Evolutionary conservation across 768 basidiomycete species (phyloP).

Genomic region (Cantharellus cinnabarinus): DNA sequence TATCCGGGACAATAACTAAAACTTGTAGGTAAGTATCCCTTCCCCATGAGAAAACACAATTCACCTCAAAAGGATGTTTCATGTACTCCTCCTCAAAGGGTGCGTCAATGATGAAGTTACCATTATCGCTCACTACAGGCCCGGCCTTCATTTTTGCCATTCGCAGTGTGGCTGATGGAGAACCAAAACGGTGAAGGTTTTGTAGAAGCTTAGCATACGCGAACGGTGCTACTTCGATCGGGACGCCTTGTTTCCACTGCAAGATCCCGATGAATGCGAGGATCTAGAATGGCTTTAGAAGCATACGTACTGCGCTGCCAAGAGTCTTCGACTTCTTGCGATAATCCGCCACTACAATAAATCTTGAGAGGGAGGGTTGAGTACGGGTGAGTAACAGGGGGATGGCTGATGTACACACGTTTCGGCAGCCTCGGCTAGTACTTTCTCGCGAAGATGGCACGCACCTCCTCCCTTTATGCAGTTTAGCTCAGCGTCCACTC

Average conservation of each 20-base stretch:
- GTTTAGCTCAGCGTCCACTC: conserved; percentile 72
- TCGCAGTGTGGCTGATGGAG: conserved; percentile 54
- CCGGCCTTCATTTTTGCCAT: conserved; percentile 86
- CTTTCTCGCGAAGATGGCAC: conserved; percentile 91
- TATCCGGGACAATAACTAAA: conserved; percentile 52
- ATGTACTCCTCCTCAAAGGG: conserved; percentile 59
- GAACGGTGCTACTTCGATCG: conserved; percentile 92
- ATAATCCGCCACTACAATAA: conserved; percentile 85
- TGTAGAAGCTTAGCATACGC: conserved; percentile 78
- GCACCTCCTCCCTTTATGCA: conserved; percentile 96
- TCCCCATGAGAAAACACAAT: neutral
- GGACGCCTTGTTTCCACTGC: conserved; percentile 75
- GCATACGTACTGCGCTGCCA: conserved; percentile 51
- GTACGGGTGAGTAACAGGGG: neutral
- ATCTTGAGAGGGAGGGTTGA: conserved; percentile 23
- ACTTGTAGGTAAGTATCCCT: neutral
- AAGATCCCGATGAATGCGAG: neutral
- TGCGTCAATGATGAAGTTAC: conserved; percentile 95
- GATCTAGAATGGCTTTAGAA: neutral
- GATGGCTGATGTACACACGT: conserved; percentile 28
- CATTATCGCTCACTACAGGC: conserved; percentile 91
- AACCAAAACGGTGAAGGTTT: conserved; percentile 33
- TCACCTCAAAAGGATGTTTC: conserved; percentile 41
- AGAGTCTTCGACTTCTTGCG: conserved; percentile 75
- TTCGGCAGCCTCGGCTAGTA: conserved; percentile 85